Percentiles rank a stretch among this genome's conserved stretches.
These are phyloP conservation scores for Leishmania guyanensis DNA, from an alignment of 208 protist genomes.

Conservation along the genomic window DNA sequence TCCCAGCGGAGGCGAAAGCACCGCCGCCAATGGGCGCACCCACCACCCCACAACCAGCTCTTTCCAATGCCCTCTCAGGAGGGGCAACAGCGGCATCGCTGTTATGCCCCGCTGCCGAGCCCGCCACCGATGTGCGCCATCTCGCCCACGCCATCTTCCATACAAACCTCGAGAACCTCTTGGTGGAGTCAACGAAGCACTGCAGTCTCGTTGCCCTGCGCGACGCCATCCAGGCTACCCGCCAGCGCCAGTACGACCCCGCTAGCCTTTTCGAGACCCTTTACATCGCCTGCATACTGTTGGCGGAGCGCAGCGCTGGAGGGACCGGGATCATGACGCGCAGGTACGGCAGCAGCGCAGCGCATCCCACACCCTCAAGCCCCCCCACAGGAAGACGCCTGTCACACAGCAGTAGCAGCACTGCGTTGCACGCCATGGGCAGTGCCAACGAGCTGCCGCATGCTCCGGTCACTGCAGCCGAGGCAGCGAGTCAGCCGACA, in stretches of 20 bases:
- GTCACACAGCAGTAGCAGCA: background rate
- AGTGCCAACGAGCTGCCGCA: background rate
- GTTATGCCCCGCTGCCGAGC: background rate
- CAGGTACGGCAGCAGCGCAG: background rate
- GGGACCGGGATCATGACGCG: background rate
- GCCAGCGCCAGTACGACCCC: conserved; percentile 43
- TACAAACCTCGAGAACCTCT: conserved; percentile 49
- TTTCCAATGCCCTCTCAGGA: background rate
- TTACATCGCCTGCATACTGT: conserved; percentile 50
- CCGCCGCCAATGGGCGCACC: background rate
- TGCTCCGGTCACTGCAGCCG: background rate
- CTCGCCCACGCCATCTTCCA: conserved; percentile 45
- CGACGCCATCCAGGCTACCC: conserved; percentile 53
- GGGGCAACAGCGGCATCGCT: background rate
- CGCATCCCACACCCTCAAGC: background rate
- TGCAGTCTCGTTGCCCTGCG: conserved; percentile 45
- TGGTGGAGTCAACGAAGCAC: conserved; percentile 58
- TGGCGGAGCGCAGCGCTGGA: conserved; percentile 24
- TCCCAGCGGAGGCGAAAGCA: background rate
- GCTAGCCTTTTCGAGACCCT: conserved; percentile 59
- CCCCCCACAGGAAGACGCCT: background rate
- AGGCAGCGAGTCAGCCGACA: background rate
- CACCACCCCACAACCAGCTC: background rate
- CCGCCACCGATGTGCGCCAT: conserved; percentile 13
- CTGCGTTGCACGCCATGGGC: background rate